These are phyloP conservation scores for Sphagnurus paluster DNA, from an alignment of 1,284 basidiomycete species.

Conservation along the genomic window DNA sequence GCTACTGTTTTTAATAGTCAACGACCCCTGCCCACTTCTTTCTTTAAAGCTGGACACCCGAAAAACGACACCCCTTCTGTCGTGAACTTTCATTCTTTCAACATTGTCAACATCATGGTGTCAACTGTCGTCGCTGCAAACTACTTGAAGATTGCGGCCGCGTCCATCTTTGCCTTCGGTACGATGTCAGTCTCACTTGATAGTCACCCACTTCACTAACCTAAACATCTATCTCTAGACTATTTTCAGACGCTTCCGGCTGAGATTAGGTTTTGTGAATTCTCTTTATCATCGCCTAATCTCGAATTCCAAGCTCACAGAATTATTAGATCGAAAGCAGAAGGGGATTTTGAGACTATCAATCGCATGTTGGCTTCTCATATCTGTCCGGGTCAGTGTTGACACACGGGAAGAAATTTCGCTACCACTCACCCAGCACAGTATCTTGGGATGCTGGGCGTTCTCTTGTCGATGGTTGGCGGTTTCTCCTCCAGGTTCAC, in stretches of 20 bases:
- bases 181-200: background rate
- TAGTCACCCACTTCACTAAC: too few relatives aligned
- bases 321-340: conserved; percentile 15
- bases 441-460: conserved; percentile 22
- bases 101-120: conserved; percentile 7
- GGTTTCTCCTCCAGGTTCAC: conserved; percentile 19
- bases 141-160: conserved; percentile 21
- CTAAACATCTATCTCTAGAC: conserved; percentile 12
- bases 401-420: background rate
- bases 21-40: too few relatives aligned
- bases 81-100: too few relatives aligned
- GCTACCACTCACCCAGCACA: conserved; percentile 1
- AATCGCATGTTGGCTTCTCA: conserved; percentile 21
- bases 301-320: background rate
- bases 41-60: too few relatives aligned
- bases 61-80: too few relatives aligned
- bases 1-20: too few relatives aligned
- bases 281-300: background rate
- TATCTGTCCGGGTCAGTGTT: conserved; percentile 17
- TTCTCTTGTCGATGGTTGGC: conserved; percentile 17
- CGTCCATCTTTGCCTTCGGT: conserved; percentile 22
- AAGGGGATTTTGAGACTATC: conserved; percentile 16
- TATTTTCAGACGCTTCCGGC: conserved; percentile 22
- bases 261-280: conserved; percentile 19
- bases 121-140: conserved; percentile 13